A percentile compares a stretch with the other conserved stretches of the same genome.
Conservation (phyloP, 1,139 yeast genomes). For the Suhomyces taliae region DNA sequence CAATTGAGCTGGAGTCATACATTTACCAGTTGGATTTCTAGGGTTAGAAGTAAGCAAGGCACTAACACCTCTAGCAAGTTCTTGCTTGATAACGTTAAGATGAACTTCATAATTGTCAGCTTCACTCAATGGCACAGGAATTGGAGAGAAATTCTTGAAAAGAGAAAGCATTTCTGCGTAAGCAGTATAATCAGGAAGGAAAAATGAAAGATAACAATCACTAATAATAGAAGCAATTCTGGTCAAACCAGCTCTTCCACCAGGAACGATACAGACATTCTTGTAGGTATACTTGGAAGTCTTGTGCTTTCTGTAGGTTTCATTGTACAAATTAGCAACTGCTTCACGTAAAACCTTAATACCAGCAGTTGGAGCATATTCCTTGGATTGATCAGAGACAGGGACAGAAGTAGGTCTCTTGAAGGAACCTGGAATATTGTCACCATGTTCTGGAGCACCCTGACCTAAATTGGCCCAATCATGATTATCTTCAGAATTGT, state of each 20-base stretch:
- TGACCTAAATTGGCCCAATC: conserved; percentile 70
- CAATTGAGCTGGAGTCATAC: conserved; percentile 54
- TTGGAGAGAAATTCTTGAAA: conserved; percentile 66
- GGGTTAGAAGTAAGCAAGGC: conserved; percentile 66
- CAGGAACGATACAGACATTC: conserved; percentile 68
- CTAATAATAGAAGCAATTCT: conserved; percentile 65
- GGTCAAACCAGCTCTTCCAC: conserved; percentile 69
- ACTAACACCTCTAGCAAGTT: conserved; percentile 61
- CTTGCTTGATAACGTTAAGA: conserved; percentile 54
- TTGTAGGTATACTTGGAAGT: conserved; percentile 60
- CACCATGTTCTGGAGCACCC: conserved; percentile 72
- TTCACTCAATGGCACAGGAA: conserved; percentile 65
- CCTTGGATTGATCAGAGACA: conserved; percentile 54
- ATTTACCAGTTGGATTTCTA: conserved; percentile 66
- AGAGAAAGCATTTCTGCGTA: conserved; percentile 71
- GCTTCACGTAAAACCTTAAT: conserved; percentile 58
- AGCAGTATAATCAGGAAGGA: conserved; percentile 70
- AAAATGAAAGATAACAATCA: conserved; percentile 63
- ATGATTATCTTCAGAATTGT: conserved; percentile 44
- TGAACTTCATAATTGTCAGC: conserved; percentile 62
- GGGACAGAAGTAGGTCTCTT: conserved; percentile 54
- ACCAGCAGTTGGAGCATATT: conserved; percentile 69
- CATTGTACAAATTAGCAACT: conserved; percentile 62
- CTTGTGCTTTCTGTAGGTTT: conserved; percentile 51
- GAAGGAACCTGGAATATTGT: conserved; percentile 60